Evolutionary conservation across 2,329 filamentous ascomycete species (phyloP), one percentile per base, ranked within the genome.

Genomic region (Aspergillus sclerotialis): DNA sequence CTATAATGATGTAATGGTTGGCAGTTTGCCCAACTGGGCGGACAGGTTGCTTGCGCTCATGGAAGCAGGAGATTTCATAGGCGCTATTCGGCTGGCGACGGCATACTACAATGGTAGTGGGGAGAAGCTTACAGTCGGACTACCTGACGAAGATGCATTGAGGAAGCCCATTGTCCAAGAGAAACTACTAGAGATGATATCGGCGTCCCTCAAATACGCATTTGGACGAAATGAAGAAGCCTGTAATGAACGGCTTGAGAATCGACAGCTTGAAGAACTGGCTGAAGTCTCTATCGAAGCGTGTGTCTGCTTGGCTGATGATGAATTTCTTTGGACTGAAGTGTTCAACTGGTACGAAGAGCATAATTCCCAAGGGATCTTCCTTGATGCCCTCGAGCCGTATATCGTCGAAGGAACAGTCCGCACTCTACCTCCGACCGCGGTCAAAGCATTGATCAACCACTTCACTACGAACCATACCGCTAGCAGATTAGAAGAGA

Each of bases 51-150:
- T 95, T 45, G 89, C 90, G 0, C 71, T 96, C 48, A 95, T 98
- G 85, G 89, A 96, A 57, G 78, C 88, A 37, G 92, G 92, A n/a
- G 88, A 96, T 60, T 94, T 94, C 53, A 84, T 98, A 44, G 84
- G 80, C 9, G 89, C 92, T 2, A 94, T 98, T 40, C 76, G 82
- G 44, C 72, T 98, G 38, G 93, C 90, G 7, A 94, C 88, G 1
- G 84, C 83, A 1, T 98, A 96, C 61, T 96, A 94, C 56, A 82
- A 79, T 6, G 92, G 92, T 15, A 80, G 88, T 52, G 78, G 86
- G n/a, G 87, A 95, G 58, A 95, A 92, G 59, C 73, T 96, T 32
- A 96, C 92, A 0, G 85, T 98, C 35, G 92, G 92, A 0, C 68
- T 98, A 7, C 90, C 93, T 0, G 89, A 95, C 55, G 85, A 95